Evolutionary conservation across 2,329 filamentous ascomycete genomes (phyloP).

Genomic region (Simplicillium sp.): DNA sequence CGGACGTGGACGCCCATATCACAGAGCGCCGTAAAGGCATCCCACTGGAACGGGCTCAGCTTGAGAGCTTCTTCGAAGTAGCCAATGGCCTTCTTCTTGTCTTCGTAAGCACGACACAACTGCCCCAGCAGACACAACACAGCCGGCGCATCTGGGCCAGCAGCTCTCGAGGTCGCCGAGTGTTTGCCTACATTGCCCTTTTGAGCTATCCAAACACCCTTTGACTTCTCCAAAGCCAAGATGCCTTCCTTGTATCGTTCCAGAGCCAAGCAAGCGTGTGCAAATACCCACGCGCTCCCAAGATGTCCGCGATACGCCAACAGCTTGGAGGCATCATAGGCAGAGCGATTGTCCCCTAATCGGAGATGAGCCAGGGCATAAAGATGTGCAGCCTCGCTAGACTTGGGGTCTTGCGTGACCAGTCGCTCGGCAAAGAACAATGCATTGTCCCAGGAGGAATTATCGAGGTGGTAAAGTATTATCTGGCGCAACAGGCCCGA

Average conservation of each 20-base stretch:
- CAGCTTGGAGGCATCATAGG: constrained; percentile 72
- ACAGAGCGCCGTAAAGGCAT: constrained; percentile 83
- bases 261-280: constrained; percentile 74
- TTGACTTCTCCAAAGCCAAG: constrained; percentile 72
- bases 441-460: constrained; percentile 79
- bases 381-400: constrained; percentile 72
- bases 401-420: constrained; percentile 72
- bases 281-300: constrained; percentile 85
- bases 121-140: constrained; percentile 81
- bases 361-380: constrained; percentile 78
- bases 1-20: constrained; percentile 77
- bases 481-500: constrained; percentile 47
- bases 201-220: constrained; percentile 63
- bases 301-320: constrained; percentile 67
- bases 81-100: constrained; percentile 73
- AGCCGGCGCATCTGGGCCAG: constrained; percentile 73
- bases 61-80: constrained; percentile 86
- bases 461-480: constrained; percentile 71
- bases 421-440: constrained; percentile 88
- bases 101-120: constrained; percentile 73
- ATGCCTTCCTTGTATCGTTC: constrained; percentile 76
- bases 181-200: constrained; percentile 71
- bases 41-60: constrained; percentile 94
- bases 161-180: constrained; percentile 63
- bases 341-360: constrained; percentile 72